These are phyloP conservation scores for Gracilariopsis chorda DNA, from an alignment of 23 red algal species.

Conservation along the genomic window DNA sequence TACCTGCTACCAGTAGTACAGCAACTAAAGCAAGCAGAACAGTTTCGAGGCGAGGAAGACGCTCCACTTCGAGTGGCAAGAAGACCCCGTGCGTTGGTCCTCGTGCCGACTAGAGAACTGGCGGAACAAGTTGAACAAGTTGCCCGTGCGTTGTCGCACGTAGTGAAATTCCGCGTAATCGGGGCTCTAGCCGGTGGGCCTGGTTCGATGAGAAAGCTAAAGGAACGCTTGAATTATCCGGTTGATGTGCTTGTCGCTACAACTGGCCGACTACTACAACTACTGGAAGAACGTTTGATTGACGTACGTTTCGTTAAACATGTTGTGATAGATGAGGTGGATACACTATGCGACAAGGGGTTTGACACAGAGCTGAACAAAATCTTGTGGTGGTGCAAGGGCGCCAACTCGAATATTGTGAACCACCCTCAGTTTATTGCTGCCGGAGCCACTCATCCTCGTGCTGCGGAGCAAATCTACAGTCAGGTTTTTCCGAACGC, in stretches of 20 bases:
- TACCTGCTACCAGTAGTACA: conserved; percentile 85
- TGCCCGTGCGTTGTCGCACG: conserved; percentile 59
- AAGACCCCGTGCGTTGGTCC: conserved; percentile 79
- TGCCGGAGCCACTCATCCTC: conserved; percentile 78
- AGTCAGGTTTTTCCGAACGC: conserved; percentile 66
- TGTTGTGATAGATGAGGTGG: conserved; percentile 89
- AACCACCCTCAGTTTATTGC: conserved; percentile 79
- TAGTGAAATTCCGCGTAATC: conserved; percentile 73
- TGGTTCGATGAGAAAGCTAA: conserved; percentile 24
- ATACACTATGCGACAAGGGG: conserved; percentile 80
- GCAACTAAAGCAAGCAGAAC: conserved; percentile 40
- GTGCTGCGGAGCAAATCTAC: conserved; percentile 51
- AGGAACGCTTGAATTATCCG: conserved; percentile 26
- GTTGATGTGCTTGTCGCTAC: conserved; percentile 87
- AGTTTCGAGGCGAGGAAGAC: neutral
- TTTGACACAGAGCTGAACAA: conserved; percentile 66
- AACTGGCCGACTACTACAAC: conserved; percentile 72
- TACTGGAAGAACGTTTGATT: conserved; percentile 39
- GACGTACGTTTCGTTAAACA: conserved; percentile 56
- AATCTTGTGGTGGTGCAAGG: conserved; percentile 1
- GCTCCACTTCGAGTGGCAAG: conserved; percentile 30
- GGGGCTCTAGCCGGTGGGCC: conserved; percentile 2
- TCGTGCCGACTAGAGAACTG: conserved; percentile 92
- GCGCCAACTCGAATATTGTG: neutral
- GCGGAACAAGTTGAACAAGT: conserved; percentile 85